These are phyloP conservation scores for Xylaria hypoxylon DNA, from an alignment of 2,329 filamentous ascomycete species.

Conservation along the genomic window DNA sequence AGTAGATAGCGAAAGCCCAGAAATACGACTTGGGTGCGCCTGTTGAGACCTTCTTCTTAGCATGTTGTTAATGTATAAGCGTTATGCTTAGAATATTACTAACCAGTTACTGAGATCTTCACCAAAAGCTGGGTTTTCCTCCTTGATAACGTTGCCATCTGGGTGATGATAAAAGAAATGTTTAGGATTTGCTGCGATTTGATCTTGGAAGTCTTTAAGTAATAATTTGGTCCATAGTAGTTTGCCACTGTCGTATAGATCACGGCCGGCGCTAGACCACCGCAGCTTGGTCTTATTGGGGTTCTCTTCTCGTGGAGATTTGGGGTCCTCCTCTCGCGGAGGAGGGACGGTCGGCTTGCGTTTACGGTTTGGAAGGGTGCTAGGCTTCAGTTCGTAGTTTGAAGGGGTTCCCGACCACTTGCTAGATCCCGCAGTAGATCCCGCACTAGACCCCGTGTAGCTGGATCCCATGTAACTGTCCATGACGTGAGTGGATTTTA, in stretches of 20 bases:
- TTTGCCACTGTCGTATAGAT: slow-evolving; percentile 15
- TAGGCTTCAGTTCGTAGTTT: no score
- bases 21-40: background rate
- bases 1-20: background rate
- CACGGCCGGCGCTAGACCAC: background rate
- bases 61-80: background rate
- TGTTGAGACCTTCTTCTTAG: background rate
- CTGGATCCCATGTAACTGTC: no score
- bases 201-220: background rate
- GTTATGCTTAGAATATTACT: background rate
- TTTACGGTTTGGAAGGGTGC: no score
- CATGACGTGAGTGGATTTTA: background rate
- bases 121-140: background rate
- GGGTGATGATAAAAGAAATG: background rate
- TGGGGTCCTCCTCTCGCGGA: background rate
- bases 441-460: no score
- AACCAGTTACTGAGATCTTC: background rate
- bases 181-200: background rate
- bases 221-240: slow-evolving; percentile 16
- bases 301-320: no score
- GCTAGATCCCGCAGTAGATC: no score
- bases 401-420: no score
- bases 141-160: background rate
- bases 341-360: background rate
- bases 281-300: no score